These are phyloP conservation scores for Lentinus polychrous DNA, from an alignment of 1,284 basidiomycete species.

Conservation along the genomic window DNA sequence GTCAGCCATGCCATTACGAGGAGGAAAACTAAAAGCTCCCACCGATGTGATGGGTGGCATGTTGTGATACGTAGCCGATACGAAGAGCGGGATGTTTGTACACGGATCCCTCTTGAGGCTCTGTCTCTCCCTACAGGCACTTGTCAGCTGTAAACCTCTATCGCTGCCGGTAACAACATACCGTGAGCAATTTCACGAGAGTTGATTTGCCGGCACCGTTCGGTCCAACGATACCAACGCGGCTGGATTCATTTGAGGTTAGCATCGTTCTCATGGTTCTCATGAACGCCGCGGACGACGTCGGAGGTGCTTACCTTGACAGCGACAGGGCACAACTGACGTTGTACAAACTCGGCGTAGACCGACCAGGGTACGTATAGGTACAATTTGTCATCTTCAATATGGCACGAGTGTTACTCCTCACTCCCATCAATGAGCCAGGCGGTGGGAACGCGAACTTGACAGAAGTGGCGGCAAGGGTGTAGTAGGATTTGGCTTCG, in stretches of 20 bases:
- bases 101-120: conserved; percentile 88
- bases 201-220: conserved; percentile 95
- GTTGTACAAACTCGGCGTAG: conserved; percentile 78
- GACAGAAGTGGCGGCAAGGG: conserved; percentile 89
- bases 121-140: conserved; percentile 75
- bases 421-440: conserved; percentile 94
- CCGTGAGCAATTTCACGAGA: conserved; percentile 94
- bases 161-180: conserved; percentile 25
- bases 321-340: conserved; percentile 91
- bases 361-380: conserved; percentile 90
- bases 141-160: conserved; percentile 3
- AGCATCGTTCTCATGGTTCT: neutral
- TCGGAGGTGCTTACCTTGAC: conserved; percentile 54
- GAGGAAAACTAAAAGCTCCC: conserved; percentile 11
- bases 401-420: conserved; percentile 95
- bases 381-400: conserved; percentile 91
- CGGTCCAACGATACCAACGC: conserved; percentile 87
- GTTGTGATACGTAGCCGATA: conserved; percentile 97
- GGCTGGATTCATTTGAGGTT: conserved; percentile 34
- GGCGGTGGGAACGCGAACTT: conserved; percentile 97
- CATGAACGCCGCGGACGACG: conserved; percentile 8
- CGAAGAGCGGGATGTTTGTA: conserved; percentile 96
- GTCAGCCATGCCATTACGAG: conserved; percentile 8
- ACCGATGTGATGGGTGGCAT: conserved; percentile 94
- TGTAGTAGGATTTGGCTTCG: conserved; percentile 96